Evolutionary conservation across 768 basidiomycete genomes (phyloP), one percentile per base, ranked within the genome.

Genomic region (Holtermanniella nyarrowii): DNA sequence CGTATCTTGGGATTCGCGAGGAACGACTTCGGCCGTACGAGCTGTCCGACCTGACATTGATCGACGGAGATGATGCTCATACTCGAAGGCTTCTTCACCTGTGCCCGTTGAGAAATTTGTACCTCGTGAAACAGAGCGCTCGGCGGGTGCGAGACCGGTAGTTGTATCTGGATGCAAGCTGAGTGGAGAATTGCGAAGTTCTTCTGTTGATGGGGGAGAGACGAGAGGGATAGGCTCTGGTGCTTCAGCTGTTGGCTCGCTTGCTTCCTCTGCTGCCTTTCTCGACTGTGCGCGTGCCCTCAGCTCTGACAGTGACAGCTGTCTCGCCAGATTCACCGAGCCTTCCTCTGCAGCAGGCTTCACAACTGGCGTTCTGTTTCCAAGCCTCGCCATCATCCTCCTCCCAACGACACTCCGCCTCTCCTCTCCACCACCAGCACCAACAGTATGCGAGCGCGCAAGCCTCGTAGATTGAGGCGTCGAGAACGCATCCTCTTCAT

Each of bases 361-460:
- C 58, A 31, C 45, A 57, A 49, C 46, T 63, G 57, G 60, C 58
- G n/a, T n/a, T 60, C 25, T 63, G 21, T 40, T 52, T 18, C 47
- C 65, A 41, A 24, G 63, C 61, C 51, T 69, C 61, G 3, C 60
- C 49, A 73, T 70, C 72, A 73, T 73, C 43, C 70, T 55, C 44
- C 72, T 43, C 3, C 72, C 72, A 2, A 73, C 69, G 0, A 67
- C 72, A 48, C 67, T 69, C 41, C 72, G 50, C 42, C 72, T 50
- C 46, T 73, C 72, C 39, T 67, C 31, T 41, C 57, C 54, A 11
- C 44, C 55, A 7, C 54, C 55, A 2, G 43, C 50, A 1, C 59
- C 61, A 7, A 73, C 63, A 0, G 71, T 73, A 39, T 68, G 65
- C 39, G 66, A 68, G 22, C 71, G 51, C 18, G 66, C 65, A 22